Conservation (phyloP, 768 basidiomycete species). For the Aureoboletus auriporus region DNA sequence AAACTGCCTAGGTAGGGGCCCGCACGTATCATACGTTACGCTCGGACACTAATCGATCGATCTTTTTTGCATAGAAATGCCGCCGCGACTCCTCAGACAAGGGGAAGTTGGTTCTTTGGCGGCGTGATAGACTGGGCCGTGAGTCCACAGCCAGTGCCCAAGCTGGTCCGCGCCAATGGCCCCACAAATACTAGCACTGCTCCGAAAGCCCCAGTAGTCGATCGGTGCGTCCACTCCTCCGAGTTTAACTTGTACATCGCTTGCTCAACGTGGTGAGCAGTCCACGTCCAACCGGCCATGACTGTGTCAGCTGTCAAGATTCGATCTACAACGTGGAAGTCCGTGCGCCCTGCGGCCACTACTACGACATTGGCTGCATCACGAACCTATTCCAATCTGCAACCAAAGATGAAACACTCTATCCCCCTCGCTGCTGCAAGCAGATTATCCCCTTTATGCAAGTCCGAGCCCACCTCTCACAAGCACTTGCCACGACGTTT, state of each 20-base stretch:
- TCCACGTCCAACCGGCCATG: slow-evolving; percentile 15
- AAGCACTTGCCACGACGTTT: slow-evolving; percentile 17
- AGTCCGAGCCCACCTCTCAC: slow-evolving; percentile 24
- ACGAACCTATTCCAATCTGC: slow-evolving; percentile 33
- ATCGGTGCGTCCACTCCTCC: not conserved
- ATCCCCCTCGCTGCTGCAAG: slow-evolving; percentile 39
- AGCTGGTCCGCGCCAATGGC: not conserved
- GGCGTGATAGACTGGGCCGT: slow-evolving; percentile 6
- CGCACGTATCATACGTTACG: not conserved
- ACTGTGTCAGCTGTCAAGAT: slow-evolving; percentile 35
- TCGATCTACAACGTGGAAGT: slow-evolving; percentile 24
- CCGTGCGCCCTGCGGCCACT: slow-evolving; percentile 32
- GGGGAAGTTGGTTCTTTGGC: slow-evolving; percentile 20
- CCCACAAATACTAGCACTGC: not conserved
- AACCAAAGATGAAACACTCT: slow-evolving; percentile 36
- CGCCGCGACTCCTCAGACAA: slow-evolving; percentile 1
- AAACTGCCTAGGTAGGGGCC: slow-evolving; percentile 10
- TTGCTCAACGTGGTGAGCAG: not conserved
- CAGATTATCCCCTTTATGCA: slow-evolving; percentile 24
- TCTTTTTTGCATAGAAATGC: not conserved
- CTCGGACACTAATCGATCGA: not conserved
- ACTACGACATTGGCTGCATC: slow-evolving; percentile 33
- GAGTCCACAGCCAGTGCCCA: not conserved
- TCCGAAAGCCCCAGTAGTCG: not conserved
- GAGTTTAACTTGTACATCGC: not conserved